Percentiles rank a stretch among this genome's conserved stretches.
Conservation (phyloP, 768 basidiomycete genomes). For the Cubamyces sp. region DNA sequence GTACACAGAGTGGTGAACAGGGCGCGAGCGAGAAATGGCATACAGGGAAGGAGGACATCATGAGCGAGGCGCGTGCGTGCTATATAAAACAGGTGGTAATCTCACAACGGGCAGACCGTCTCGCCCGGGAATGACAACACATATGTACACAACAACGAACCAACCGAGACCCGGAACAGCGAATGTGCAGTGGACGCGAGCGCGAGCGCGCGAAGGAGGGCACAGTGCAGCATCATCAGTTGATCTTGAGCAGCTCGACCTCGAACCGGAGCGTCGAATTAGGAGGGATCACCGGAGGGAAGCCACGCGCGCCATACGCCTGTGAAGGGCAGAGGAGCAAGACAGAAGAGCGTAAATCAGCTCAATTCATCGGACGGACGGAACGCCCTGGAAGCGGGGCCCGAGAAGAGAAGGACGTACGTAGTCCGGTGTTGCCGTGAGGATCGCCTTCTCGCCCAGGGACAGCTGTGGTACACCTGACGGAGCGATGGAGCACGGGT, state of each 20-base stretch:
- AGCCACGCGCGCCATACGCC: slow-evolving; percentile 78
- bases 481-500: slow-evolving; percentile 21
- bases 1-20: background rate
- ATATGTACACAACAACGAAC: slow-evolving; percentile 16
- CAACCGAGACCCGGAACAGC: slow-evolving; percentile 11
- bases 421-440: slow-evolving; percentile 76
- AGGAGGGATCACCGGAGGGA: slow-evolving; percentile 78
- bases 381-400: slow-evolving; percentile 33
- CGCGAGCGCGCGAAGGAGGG: background rate
- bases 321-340: slow-evolving; percentile 39
- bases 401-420: slow-evolving; percentile 47
- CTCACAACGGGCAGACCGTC: slow-evolving; percentile 20
- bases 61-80: slow-evolving; percentile 20
- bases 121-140: slow-evolving; percentile 15
- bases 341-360: background rate
- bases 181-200: background rate
- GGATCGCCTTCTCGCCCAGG: slow-evolving; percentile 69
- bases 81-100: slow-evolving; percentile 26
- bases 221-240: slow-evolving; percentile 33
- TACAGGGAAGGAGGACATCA: slow-evolving; percentile 5
- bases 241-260: slow-evolving; percentile 81
- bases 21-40: slow-evolving; percentile 3
- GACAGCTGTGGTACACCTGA: slow-evolving; percentile 79
- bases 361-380: slow-evolving; percentile 7
- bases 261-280: slow-evolving; percentile 79